Base-by-base conservation (phyloP, 2,329 filamentous ascomycete species). In the Penicillium sp. region DNA sequence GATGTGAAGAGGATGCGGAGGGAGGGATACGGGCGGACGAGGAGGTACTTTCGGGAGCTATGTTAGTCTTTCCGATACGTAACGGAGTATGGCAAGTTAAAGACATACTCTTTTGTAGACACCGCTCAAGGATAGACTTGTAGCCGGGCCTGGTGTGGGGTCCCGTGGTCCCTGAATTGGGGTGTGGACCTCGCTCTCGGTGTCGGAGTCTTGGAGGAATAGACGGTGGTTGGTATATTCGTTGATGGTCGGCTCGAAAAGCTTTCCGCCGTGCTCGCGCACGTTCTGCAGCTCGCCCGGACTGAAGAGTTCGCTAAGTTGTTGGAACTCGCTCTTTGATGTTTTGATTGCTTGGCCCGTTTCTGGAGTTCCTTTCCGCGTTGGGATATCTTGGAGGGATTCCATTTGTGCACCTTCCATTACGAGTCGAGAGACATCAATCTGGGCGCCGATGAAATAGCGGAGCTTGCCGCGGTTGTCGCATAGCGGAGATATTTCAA, bases 361-460 rank as follows among this genome's bases (percentile, higher is more conserved):
- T 22, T 64, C 59, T 3, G 22, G 28, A 54, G 58, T 42, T 53
- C 61, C 28, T 59, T 59, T 55, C 39, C 63, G 48, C 48, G 63
- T 57, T 8, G 67, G 65, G 22, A 84, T 68, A 5, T 69, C 68
- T 48, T 72, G 72, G 9, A 87, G 71, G 0, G 81, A 82, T 13
- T 83, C 80, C 35, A 88, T 75, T 22, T 83, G 82, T 1, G 78
- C 75, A 55, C 77, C 80, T 43, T 85, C 80, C 63, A 82, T 84
- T 21, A 80, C 79, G 0, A 88, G 73, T 3, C 82, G 82, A 1
- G 81, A 84, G 12, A 88, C 75, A 55, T 88, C 85, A 24, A 87
- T 78, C 61, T 88, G 84, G 0, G 83, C 84, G 34, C 85, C 84
- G 47, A 88, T 80, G 60, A 81, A 82, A 62, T 88, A 88, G 17